A percentile compares a stretch with the other conserved stretches of the same genome.
Conservation (phyloP, 106 monocot genomes). For the Ottelia alismoides region DNA sequence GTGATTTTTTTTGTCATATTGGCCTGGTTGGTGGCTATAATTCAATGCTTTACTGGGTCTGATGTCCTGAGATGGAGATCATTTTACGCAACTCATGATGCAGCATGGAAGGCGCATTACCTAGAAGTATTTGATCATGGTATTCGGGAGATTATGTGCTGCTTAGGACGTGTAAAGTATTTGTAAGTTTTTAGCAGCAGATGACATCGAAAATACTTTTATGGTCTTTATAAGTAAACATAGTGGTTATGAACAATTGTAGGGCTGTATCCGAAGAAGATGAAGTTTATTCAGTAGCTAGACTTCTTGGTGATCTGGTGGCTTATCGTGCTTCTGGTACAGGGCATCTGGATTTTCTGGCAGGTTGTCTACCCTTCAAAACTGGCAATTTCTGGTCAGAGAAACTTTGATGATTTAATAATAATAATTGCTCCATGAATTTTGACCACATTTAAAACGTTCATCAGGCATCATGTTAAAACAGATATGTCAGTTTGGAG, state of each 20-base stretch:
- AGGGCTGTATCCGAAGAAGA: slow-evolving; percentile 97
- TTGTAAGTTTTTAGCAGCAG: no score
- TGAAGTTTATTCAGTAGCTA: slow-evolving; percentile 91
- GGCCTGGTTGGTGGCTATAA: slow-evolving; percentile 58
- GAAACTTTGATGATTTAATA: no score
- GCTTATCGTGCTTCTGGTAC: slow-evolving; percentile 97
- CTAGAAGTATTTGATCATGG: slow-evolving; percentile 94
- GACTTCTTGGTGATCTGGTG: slow-evolving; percentile 85
- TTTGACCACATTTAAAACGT: no score
- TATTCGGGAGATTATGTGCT: slow-evolving; percentile 91
- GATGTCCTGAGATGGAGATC: slow-evolving; percentile 95
- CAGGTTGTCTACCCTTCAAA: no score
- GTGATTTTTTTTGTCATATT: slow-evolving; percentile 47
- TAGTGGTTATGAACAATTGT: no score
- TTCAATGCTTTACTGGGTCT: slow-evolving; percentile 75
- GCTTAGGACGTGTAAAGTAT: slow-evolving; percentile 88
- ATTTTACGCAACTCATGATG: slow-evolving; percentile 87
- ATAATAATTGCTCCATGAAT: no score
- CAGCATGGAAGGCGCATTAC: slow-evolving; percentile 96
- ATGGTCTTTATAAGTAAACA: no score
- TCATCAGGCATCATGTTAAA: no score
- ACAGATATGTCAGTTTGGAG: no score
- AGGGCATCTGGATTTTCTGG: slow-evolving; percentile 89
- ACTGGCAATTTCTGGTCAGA: no score
- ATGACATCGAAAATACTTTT: no score